Conservation (phyloP, 345 rosid species). For the Heritiera littoralis region DNA sequence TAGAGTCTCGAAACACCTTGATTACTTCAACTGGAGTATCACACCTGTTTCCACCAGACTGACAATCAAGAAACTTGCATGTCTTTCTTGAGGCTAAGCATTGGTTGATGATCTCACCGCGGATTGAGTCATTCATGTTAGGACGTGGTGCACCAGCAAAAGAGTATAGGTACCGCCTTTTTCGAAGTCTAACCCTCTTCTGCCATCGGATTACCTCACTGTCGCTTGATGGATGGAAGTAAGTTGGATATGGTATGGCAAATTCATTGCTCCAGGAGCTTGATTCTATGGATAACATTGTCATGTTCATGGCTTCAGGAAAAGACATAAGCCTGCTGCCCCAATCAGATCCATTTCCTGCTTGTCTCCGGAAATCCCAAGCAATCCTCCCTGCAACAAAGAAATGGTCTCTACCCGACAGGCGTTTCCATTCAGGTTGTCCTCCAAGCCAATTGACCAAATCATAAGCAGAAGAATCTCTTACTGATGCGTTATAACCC, state of each 20-base stretch:
- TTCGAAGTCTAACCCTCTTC: conserved; percentile 23
- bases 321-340: conserved; percentile 50
- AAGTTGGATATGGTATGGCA: conserved; percentile 62
- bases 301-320: conserved; percentile 49
- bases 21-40: conserved; percentile 45
- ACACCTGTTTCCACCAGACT: conserved; percentile 30
- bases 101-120: conserved; percentile 45
- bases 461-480: conserved; percentile 45
- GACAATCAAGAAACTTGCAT: conserved; percentile 50
- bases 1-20: conserved; percentile 40
- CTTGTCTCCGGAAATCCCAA: conserved; percentile 49
- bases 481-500: conserved; percentile 38
- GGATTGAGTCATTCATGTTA: conserved; percentile 30
- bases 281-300: conserved; percentile 56
- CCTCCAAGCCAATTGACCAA: conserved; percentile 37
- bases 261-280: conserved; percentile 48
- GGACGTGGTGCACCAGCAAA: conserved; percentile 59
- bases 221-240: conserved; percentile 51
- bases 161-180: conserved; percentile 42
- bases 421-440: conserved; percentile 50
- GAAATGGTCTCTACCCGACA: conserved; percentile 64
- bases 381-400: conserved; percentile 56
- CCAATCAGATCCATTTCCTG: conserved; percentile 35
- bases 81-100: conserved; percentile 34
- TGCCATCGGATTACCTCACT: conserved; percentile 49